phyloP scores from a whole-genome alignment of 768 basidiomycete species.

The Albatrellus ellisii region DNA sequence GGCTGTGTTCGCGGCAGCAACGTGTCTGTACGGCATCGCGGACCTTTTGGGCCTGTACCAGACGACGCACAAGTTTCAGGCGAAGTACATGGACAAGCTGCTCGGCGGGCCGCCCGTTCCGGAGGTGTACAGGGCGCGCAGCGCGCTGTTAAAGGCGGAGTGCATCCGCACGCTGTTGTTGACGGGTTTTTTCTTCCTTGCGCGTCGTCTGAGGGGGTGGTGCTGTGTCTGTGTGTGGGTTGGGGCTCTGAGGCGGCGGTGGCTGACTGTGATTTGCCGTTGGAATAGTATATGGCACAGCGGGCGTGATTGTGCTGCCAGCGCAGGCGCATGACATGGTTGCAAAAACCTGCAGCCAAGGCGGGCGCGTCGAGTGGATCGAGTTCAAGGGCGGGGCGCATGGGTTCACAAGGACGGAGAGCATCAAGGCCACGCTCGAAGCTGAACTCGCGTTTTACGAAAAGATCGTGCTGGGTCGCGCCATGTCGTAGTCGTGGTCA shows the following conservation, averaged over 20 bases:
- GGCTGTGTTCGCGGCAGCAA: constrained; percentile 45
- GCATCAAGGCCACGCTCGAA: constrained; percentile 38
- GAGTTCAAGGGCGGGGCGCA: constrained; percentile 58
- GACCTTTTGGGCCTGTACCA: constrained; percentile 43
- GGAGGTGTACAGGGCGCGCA: constrained; percentile 43
- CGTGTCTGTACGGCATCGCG: constrained; percentile 56
- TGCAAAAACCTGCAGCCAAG: constrained; percentile 33
- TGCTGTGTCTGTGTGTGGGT: constrained; percentile 4
- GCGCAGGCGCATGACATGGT: constrained; percentile 49
- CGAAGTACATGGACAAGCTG: constrained; percentile 42
- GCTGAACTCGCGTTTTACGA: constrained; percentile 42
- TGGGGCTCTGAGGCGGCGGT: neutral
- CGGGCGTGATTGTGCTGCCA: constrained; percentile 54
- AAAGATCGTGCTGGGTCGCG: too few species aligned
- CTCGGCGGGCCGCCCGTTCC: constrained; percentile 48
- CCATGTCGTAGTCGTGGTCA: too few species aligned
- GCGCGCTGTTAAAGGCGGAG: constrained; percentile 48
- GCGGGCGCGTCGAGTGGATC: constrained; percentile 44
- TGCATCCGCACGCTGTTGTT: constrained; percentile 51
- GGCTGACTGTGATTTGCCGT: neutral
- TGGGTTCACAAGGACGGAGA: constrained; percentile 44
- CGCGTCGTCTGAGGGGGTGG: neutral
- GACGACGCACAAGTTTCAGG: constrained; percentile 63
- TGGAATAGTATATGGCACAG: constrained; percentile 44
- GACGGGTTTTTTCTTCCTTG: constrained; percentile 27